A percentile compares a stretch with the other conserved stretches of the same genome.
Conservation (phyloP, 2,329 filamentous ascomycete genomes). For the Claviceps spartinae region DNA sequence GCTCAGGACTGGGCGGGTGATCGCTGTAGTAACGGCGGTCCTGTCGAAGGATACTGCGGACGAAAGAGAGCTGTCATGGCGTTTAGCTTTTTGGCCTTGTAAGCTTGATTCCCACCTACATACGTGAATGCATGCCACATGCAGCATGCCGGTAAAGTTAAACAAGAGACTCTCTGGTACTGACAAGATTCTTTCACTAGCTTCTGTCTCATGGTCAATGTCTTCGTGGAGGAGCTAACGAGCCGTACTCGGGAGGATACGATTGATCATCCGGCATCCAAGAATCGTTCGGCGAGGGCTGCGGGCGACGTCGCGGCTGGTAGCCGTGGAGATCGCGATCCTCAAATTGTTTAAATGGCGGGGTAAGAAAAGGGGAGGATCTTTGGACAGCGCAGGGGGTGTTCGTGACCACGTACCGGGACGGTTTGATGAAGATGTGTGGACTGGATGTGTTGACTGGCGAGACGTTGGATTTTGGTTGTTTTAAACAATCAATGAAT, state of each 20-base stretch:
- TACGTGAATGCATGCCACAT: not conserved
- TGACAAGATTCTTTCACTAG: not conserved
- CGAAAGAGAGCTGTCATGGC: constrained; percentile 12
- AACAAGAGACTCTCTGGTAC: not conserved
- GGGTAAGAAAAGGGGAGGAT: not conserved
- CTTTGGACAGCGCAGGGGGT: too few relatives aligned
- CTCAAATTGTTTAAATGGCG: not conserved
- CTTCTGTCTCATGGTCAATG: constrained; percentile 11
- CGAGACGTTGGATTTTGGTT: too few relatives aligned
- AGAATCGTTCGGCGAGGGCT: not conserved
- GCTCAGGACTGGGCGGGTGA: constrained; percentile 11
- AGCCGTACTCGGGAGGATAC: not conserved
- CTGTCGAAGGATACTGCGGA: constrained; percentile 6
- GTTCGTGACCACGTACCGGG: too few relatives aligned
- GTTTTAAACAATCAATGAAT: too few relatives aligned
- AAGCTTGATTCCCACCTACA: not conserved
- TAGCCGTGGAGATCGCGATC: not conserved
- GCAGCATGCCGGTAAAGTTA: too few relatives aligned
- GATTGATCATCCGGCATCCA: not conserved
- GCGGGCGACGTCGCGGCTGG: not conserved
- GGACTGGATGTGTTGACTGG: too few relatives aligned
- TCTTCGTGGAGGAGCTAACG: constrained; percentile 5
- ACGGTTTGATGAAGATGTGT: too few relatives aligned
- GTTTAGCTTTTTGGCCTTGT: constrained; percentile 15
- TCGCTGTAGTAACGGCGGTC: constrained; percentile 4